Base-by-base conservation (phyloP, 2,329 filamentous ascomycete species). In the Fusarium dimerum region DNA sequence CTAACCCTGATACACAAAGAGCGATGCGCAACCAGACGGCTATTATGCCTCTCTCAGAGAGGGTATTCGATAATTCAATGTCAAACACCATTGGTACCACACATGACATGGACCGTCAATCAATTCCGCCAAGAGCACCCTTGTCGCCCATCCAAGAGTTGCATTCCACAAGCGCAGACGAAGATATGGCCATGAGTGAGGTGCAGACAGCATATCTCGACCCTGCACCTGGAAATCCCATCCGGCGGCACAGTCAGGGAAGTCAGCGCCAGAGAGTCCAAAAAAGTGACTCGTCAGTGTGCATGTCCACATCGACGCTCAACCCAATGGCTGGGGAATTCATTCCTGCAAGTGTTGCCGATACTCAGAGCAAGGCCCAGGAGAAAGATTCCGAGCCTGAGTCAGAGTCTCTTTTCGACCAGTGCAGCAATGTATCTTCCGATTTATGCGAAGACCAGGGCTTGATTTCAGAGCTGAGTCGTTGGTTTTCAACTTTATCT, bases 391-490 rank as follows among this genome's bases (percentile, higher is more conserved):
- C 10, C 13, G 10, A 18, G 15, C 5, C 11, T 6, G n/a, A 43
- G 9, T 12, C 18, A 11, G 51, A 53, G 20, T 29, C 44, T 45
- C 8, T 43, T 30, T 53, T 55, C 26, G 47, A 50, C 36, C 38
- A n/a, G 10, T 17, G 20, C 26, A 51, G 56, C 36, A 29, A 52
- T 20, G 18, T 32, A 26, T 41, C 29, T 17, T 34, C 17, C 5
- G 40, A 36, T 36, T 11, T 4, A 12, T 5, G 13, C 13, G 32
- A 10, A 36, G 32, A 36, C 11, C 10, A 36, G 32, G 32, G 11
- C 4, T 15, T 12, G 9, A 12, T 36, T 11, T 36, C 32, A 36
- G 32, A 36, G 10, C 13, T 36, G 32, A 12, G 32, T 15, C 32
- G 13, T 11, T 9, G 9, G 5, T 36, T 36, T 15, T 12, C 10